Evolutionary conservation across 768 basidiomycete genomes (phyloP), one percentile per base, ranked within the genome.

Genomic region (Tylopilus vinaceipallidus): DNA sequence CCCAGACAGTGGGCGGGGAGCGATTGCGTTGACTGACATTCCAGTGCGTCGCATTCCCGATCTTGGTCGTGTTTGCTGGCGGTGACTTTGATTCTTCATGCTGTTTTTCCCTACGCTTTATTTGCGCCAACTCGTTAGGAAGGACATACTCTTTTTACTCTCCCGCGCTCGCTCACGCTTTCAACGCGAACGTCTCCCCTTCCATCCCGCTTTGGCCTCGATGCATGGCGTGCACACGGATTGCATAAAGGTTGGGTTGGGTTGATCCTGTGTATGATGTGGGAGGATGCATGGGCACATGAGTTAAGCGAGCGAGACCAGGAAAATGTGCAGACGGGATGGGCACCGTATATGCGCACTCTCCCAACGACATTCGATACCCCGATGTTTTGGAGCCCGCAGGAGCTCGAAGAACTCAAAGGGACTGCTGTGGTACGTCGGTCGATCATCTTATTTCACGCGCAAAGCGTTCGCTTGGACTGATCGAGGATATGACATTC

Each of bases 231-330:
- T 55, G 67, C 65, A 20, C 66, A 73, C 48, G 68, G 71, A 17
- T 66, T 98, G 50, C 74, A 85, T 43, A 69, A 78, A 48, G 85
- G 92, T 8, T 99, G 97, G 97, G 73, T 79, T 1, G 87, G 88
- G 3, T 71, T 98, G 38, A 98, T 99, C 50, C 73, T 98, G 33
- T 90, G 86, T 55, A 87, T 99, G 84, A 91, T 98, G 88, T 97
- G 91, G 89, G 97, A 99, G 68, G 80, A 80, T 46, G 79, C 83
- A 4, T 76, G 76, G 54, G 83, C 83, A 1, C 49, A 71, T 3
- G 90, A 41, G 81, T 71, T 46, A 14, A 60, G 65, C 6, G 23
- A 32, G 10, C 42, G 29, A 2, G 16, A 24, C 26, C 30, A 36
- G 4, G 33, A 23, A 23, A 17, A 17, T n/a, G 13, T 23, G 27